A percentile compares a stretch with the other conserved stretches of the same genome.
These are phyloP conservation scores for Cubamyces lactineus DNA, from an alignment of 768 basidiomycete genomes.

Conservation along the genomic window DNA sequence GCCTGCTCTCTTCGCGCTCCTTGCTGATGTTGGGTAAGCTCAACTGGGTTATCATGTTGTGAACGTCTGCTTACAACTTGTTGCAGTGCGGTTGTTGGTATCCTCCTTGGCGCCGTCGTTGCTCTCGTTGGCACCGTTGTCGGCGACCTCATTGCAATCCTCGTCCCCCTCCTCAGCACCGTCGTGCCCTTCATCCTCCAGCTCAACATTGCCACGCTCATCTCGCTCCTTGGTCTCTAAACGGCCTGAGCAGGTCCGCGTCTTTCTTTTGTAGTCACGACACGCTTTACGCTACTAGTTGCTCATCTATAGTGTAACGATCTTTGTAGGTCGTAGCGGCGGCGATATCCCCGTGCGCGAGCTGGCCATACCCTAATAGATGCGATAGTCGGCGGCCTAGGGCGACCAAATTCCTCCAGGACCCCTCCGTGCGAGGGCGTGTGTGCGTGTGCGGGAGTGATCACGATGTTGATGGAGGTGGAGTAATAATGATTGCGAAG, in stretches of 20 bases:
- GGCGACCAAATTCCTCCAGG: too few relatives aligned
- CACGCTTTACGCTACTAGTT: neutral
- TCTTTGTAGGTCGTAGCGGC: constrained; percentile 10
- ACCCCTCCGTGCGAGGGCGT: too few relatives aligned
- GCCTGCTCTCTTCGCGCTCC: constrained; percentile 25
- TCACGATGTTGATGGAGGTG: too few relatives aligned
- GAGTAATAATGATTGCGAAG: too few relatives aligned
- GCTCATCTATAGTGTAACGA: constrained; percentile 7
- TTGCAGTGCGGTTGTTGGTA: constrained; percentile 29
- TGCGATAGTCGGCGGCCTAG: neutral
- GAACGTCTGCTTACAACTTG: neutral
- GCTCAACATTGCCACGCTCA: constrained; percentile 30
- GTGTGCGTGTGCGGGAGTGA: too few relatives aligned
- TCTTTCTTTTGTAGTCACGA: neutral
- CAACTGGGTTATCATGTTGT: neutral
- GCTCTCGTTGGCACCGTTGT: constrained; percentile 28
- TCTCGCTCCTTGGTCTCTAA: constrained; percentile 32
- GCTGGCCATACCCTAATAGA: constrained; percentile 16
- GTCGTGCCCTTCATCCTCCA: constrained; percentile 28
- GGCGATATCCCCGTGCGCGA: constrained; percentile 15
- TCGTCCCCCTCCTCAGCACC: constrained; percentile 29
- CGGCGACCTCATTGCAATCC: constrained; percentile 28
- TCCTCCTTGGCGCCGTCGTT: constrained; percentile 31
- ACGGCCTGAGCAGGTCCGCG: constrained; percentile 9
- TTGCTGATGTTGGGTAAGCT: constrained; percentile 33